Percentiles rank a stretch among this genome's conserved stretches.
Conservation (phyloP, 2,329 filamentous ascomycete genomes). For the Aspergillus fischeri region DNA sequence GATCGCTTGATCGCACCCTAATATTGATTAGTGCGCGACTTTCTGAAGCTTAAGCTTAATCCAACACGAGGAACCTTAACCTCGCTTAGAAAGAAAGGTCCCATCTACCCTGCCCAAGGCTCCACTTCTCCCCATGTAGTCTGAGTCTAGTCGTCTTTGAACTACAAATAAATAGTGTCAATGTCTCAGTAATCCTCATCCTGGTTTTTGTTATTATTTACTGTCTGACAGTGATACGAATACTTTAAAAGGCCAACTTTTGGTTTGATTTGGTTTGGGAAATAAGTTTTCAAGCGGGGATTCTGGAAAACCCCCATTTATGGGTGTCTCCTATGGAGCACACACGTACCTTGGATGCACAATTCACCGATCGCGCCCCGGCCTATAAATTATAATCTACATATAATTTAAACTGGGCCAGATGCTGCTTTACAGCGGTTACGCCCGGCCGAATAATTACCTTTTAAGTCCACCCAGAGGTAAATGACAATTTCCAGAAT, state of each 20-base stretch:
- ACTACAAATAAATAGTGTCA: not conserved
- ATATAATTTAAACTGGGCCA: slow-evolving; percentile 13
- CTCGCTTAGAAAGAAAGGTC: slow-evolving; percentile 28
- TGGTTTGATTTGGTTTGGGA: not conserved
- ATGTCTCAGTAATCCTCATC: not conserved
- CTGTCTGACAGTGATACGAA: too few species aligned
- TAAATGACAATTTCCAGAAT: not conserved
- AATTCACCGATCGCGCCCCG: not conserved
- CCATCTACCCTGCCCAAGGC: slow-evolving; percentile 14
- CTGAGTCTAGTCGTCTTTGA: not conserved
- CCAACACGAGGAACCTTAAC: slow-evolving; percentile 41
- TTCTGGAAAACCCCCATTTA: not conserved
- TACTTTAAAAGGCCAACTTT: not conserved
- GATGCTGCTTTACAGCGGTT: slow-evolving; percentile 12
- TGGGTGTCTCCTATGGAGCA: not conserved
- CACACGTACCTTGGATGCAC: not conserved
- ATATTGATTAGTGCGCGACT: slow-evolving; percentile 32
- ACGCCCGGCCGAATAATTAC: slow-evolving; percentile 9
- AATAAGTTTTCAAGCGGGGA: not conserved
- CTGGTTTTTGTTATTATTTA: not conserved
- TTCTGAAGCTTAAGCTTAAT: slow-evolving; percentile 43
- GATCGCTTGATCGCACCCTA: slow-evolving; percentile 25
- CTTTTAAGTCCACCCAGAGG: not conserved
- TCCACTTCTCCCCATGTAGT: slow-evolving; percentile 8
- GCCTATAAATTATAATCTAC: not conserved